Percentiles rank a stretch among this genome's conserved stretches.
Conservation (phyloP, 768 basidiomycete species). For the Hebeloma cylindrosporum region DNA sequence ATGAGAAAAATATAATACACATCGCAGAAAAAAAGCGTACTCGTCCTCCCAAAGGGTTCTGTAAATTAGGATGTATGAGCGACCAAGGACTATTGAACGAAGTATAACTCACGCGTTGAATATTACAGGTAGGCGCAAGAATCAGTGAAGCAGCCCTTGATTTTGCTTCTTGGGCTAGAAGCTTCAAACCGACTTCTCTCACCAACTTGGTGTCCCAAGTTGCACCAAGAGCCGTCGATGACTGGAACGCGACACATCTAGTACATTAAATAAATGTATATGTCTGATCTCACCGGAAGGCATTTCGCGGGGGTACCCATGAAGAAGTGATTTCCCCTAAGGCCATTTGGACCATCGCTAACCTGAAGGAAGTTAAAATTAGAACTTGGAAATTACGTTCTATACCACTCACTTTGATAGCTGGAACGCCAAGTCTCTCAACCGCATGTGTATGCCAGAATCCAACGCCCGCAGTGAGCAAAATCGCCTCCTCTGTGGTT, state of each 20-base stretch:
- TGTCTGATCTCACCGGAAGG: conserved; percentile 52
- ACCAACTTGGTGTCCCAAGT: conserved; percentile 72
- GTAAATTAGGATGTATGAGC: conserved; percentile 3
- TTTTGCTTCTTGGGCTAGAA: conserved; percentile 74
- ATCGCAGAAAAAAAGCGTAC: conserved; percentile 32
- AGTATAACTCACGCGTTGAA: conserved; percentile 58
- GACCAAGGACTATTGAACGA: neutral
- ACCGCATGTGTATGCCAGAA: conserved; percentile 75
- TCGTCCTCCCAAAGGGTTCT: conserved; percentile 73
- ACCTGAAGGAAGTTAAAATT: conserved; percentile 42
- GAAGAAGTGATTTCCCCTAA: conserved; percentile 74
- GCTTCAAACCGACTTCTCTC: conserved; percentile 56
- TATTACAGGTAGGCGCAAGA: conserved; percentile 83
- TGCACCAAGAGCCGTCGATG: conserved; percentile 71
- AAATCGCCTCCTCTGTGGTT: conserved; percentile 73
- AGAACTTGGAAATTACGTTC: neutral
- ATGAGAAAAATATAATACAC: neutral
- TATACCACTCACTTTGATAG: conserved; percentile 53
- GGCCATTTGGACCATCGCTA: conserved; percentile 80
- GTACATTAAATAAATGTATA: neutral
- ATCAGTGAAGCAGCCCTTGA: conserved; percentile 65
- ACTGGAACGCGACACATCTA: conserved; percentile 35
- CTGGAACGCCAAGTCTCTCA: conserved; percentile 66
- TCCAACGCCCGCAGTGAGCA: conserved; percentile 70
- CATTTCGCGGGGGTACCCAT: conserved; percentile 82